Evolutionary conservation across 306 rosid genomes (phyloP), one percentile per base, ranked within the genome.

Genomic region (Ammopiptanthus mongolicus): DNA sequence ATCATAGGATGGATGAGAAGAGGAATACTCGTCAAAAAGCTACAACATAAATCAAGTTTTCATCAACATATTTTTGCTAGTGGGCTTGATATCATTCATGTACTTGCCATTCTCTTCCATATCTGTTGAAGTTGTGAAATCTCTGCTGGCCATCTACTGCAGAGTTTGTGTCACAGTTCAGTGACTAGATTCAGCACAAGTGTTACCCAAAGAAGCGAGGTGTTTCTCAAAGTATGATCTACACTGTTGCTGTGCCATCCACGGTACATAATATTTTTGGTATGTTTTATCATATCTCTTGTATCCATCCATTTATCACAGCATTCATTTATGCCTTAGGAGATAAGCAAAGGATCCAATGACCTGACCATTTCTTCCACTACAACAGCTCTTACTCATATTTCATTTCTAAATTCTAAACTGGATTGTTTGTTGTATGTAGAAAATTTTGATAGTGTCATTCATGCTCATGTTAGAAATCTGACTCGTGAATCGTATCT

Each of bases 1-100:
- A 75, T 52, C 98, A 95, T 85, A 91, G 98, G 73, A 39, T 82
- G 37, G 88, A 90, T 5, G 97, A 94, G 82, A 95, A 84, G 87
- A 82, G 79, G 70, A 65, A 25, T 15, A 42, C 41, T 39, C 82
- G 8, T 63, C 64, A 47, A 37, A 77, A 59, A 42, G 75, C 69
- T 65, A 78, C 65, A 0, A 80, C 80, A 78, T 87, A 75, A 84
- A 70, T 50, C 64, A 19, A 78, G 59, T 41, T 80, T 52, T 56
- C 6, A 3, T 71, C 42, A 21, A 74, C 81, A 51, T 71, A 44
- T 65, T 57, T 67, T 65, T 60, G 39, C 61, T 65, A 39, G 47
- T 56, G 69, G 57, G 65, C 68, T 65, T 59, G 76, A 65, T 70
- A 21, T 50, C 51, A 29, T 60, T 50, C 51, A 29, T 60, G 68